Conservation (phyloP, 805 yeast species). For the Candida ulmi region DNA sequence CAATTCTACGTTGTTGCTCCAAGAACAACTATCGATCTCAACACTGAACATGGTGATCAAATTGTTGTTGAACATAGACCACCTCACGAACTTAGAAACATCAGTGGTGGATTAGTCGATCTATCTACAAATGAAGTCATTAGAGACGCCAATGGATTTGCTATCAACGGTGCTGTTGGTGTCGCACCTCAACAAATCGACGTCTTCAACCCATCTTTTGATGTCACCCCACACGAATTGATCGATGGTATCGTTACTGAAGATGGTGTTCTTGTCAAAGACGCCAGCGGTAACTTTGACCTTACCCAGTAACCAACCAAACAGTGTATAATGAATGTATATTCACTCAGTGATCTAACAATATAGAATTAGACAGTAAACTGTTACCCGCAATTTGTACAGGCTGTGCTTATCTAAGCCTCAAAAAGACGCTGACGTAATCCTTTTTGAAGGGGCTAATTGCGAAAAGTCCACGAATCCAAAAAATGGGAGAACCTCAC, state of each 20-base stretch:
- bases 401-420: no score
- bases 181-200: slow-evolving; percentile 79
- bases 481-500: background rate
- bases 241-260: slow-evolving; percentile 93
- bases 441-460: no score
- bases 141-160: slow-evolving; percentile 22
- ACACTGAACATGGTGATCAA: slow-evolving; percentile 60
- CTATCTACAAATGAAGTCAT: slow-evolving; percentile 21
- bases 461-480: slow-evolving; percentile 3
- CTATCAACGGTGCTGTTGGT: slow-evolving; percentile 49
- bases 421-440: no score
- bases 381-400: no score
- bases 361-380: no score
- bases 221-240: slow-evolving; percentile 77
- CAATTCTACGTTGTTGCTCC: slow-evolving; percentile 95
- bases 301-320: slow-evolving; percentile 19
- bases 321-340: no score
- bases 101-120: slow-evolving; percentile 60
- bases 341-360: no score
- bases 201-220: slow-evolving; percentile 97
- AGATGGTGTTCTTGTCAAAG: slow-evolving; percentile 49
- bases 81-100: slow-evolving; percentile 65
- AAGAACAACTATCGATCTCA: slow-evolving; percentile 77
- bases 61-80: slow-evolving; percentile 90
- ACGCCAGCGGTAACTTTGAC: slow-evolving; percentile 44